Evolutionary conservation across 2,329 filamentous ascomycete genomes (phyloP), one percentile per base, ranked within the genome.

Genomic region (Grosmannia serpens): DNA sequence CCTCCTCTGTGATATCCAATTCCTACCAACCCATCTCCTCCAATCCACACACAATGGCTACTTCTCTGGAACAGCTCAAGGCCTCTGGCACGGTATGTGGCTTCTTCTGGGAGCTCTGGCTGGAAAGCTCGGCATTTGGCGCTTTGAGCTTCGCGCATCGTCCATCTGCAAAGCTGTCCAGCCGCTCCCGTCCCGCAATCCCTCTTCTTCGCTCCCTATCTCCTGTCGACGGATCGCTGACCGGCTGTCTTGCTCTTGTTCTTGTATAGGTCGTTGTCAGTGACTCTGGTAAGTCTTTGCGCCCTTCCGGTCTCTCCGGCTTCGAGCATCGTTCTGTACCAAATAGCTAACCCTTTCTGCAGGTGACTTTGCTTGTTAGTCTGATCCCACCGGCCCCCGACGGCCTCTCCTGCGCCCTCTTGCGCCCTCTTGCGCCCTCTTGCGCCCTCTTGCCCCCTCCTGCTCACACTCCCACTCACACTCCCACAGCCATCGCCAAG

Each of bases 1-100:
- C 24, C 26, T 49, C 46, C 44, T 49, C 17, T 49, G 15, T 26
- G 17, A 44, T n/a, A 17, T 9, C 41, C 47, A 50, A 41, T 35
- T 13, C 24, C 20, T n/a, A 46, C 27, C 7, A 31, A 27, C 17
- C 26, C 24, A 15, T 44, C 50, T 31, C 49, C n/a, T 10, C 29
- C 13, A 50, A 31, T 29, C 3, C 20, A 31, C 6, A 51, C 65
- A 75, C 65, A 53, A 96, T 96, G 91, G 77, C 89, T 75, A 87
- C 79, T 76, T 89, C 91, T 75, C 88, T 99, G 69, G 94, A 97
- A 69, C 91, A 97, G 80, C 85, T 99, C 75, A 99, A 99, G 84
- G 86, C 89, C 80, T 76, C 87, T 73, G 94, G 94, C 86, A 99
- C 94, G 71, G 91, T 95, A 82, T 77, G 89, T 88, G 20, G 15